Evolutionary conservation across 441 rosid genomes (phyloP).

Genomic region (Populus hybrid): DNA sequence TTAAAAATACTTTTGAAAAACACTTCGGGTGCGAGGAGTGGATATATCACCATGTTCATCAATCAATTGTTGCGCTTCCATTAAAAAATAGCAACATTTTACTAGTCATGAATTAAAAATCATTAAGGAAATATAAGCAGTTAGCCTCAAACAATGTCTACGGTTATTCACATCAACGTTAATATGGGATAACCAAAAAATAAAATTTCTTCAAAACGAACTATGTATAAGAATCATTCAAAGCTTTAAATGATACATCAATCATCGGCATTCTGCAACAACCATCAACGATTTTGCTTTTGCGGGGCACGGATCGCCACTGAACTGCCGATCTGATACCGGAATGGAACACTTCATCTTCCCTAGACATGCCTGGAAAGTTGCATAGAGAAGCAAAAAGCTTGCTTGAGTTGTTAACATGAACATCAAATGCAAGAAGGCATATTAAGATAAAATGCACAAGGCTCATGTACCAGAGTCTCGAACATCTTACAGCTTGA

Average conservation of each 20-base stretch:
- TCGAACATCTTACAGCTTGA: background rate
- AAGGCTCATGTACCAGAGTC: no score
- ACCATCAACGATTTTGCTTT: constrained; percentile 24
- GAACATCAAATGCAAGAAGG: no score
- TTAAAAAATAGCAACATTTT: background rate
- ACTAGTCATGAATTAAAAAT: background rate
- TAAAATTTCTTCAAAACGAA: background rate
- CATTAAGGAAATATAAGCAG: background rate
- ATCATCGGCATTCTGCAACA: constrained; percentile 32
- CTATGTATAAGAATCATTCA: background rate
- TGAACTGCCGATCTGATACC: constrained; percentile 4
- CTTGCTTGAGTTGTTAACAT: no score
- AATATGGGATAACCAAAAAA: background rate
- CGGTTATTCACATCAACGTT: background rate
- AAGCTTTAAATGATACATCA: background rate
- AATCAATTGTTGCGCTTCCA: no score
- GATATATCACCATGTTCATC: no score
- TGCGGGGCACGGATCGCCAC: constrained; percentile 29
- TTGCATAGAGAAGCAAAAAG: background rate
- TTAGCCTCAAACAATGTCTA: background rate
- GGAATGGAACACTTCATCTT: constrained; percentile 24
- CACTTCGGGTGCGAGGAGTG: no score
- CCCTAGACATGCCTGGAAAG: constrained; percentile 34
- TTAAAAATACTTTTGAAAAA: no score
- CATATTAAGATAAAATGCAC: background rate